phyloP scores from a whole-genome alignment of 768 basidiomycete genomes.

The Auriculariales sp. region DNA sequence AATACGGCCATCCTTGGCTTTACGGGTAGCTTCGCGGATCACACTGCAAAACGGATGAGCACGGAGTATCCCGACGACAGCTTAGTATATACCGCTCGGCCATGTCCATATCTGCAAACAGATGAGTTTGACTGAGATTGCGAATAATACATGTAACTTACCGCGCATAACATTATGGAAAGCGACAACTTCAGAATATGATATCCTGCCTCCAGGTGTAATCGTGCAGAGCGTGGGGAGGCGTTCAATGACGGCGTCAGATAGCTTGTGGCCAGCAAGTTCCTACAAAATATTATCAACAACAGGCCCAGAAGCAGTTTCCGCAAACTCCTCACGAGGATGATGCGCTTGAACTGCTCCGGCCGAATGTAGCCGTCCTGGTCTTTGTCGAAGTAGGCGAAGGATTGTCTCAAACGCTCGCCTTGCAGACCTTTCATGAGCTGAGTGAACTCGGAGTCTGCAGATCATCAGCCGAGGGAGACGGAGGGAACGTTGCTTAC shows the following conservation, averaged over 20 bases:
- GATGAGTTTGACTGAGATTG: slow-evolving; percentile 2
- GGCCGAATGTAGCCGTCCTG: slow-evolving; percentile 89
- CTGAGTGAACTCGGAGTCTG: slow-evolving; percentile 95
- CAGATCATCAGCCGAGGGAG: background rate
- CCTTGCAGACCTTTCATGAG: slow-evolving; percentile 98
- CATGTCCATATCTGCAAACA: slow-evolving; percentile 81
- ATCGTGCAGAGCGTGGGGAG: slow-evolving; percentile 86
- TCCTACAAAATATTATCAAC: slow-evolving; percentile 35
- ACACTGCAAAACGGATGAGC: slow-evolving; percentile 31
- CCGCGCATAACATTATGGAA: slow-evolving; percentile 94
- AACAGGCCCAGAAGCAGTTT: background rate
- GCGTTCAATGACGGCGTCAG: slow-evolving; percentile 81
- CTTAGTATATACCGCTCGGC: slow-evolving; percentile 58
- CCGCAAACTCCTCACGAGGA: slow-evolving; percentile 43
- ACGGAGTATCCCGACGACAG: background rate
- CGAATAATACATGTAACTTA: slow-evolving; percentile 18
- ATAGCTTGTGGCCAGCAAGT: slow-evolving; percentile 93
- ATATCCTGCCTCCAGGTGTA: slow-evolving; percentile 78
- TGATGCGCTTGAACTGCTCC: slow-evolving; percentile 89
- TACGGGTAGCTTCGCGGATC: slow-evolving; percentile 77
- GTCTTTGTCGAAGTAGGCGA: slow-evolving; percentile 79
- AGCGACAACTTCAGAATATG: slow-evolving; percentile 91
- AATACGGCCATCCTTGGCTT: slow-evolving; percentile 90
- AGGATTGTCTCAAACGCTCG: slow-evolving; percentile 91
- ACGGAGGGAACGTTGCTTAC: slow-evolving; percentile 15